phyloP scores from a whole-genome alignment of 345 rosid species.

The Syzygium jambos region DNA sequence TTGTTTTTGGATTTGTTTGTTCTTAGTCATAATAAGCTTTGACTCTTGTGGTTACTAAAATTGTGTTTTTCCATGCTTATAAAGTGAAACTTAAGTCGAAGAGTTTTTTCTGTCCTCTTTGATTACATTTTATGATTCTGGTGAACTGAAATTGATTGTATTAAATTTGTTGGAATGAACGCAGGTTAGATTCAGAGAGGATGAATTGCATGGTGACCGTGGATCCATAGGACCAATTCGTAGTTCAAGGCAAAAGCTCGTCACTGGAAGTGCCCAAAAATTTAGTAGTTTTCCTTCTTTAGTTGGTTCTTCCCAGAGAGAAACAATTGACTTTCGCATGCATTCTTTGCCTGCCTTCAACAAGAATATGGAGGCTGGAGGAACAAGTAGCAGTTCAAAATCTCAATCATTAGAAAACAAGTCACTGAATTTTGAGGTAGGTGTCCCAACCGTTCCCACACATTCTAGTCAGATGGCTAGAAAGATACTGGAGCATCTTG shows the following conservation, averaged over 20 bases:
- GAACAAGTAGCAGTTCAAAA: slow-evolving; percentile 23
- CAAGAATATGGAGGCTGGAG: slow-evolving; percentile 38
- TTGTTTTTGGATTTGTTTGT: background rate
- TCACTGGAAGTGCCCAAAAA: slow-evolving; percentile 18
- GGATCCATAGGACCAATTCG: slow-evolving; percentile 76
- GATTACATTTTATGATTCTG: background rate
- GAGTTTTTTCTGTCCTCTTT: background rate
- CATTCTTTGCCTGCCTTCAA: slow-evolving; percentile 19
- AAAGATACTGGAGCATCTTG: slow-evolving; percentile 75
- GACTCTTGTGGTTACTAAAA: background rate
- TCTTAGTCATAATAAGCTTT: background rate
- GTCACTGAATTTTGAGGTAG: slow-evolving; percentile 26
- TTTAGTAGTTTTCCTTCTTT: slow-evolving; percentile 32
- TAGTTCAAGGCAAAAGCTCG: slow-evolving; percentile 32
- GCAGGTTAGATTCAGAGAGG: slow-evolving; percentile 34
- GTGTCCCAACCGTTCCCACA: slow-evolving; percentile 46
- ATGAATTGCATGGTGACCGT: slow-evolving; percentile 20
- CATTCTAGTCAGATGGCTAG: slow-evolving; percentile 78
- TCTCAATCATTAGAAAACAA: slow-evolving; percentile 23
- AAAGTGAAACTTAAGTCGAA: background rate
- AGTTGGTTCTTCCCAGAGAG: slow-evolving; percentile 22
- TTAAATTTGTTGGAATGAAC: background rate
- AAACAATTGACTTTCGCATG: slow-evolving; percentile 15
- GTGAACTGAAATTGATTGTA: background rate
- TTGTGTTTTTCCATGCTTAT: background rate